A percentile compares a stretch with the other conserved stretches of the same genome.
Conservation (phyloP, 202 grass and related monocot genomes). For the Elaeis oleifera region DNA sequence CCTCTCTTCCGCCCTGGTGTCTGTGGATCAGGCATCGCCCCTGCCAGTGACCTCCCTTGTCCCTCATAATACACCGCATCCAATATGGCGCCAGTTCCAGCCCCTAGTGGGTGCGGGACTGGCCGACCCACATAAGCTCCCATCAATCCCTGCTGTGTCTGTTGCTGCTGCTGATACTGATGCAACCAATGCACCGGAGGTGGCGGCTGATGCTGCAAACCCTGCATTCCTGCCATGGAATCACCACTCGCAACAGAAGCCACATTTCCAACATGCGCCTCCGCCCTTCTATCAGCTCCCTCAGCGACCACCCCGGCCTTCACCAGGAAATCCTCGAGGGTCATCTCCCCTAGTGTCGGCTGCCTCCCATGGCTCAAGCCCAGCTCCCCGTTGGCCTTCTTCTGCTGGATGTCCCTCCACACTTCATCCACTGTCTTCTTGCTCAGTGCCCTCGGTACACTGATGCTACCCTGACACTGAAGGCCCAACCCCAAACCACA, state of each 20-base stretch:
- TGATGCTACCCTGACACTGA: slow-evolving; percentile 5
- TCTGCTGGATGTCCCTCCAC: slow-evolving; percentile 59
- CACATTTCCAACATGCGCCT: no score
- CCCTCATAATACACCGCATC: slow-evolving; percentile 50
- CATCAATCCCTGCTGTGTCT: slow-evolving; percentile 21
- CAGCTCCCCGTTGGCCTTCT: neutral
- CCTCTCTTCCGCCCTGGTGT: slow-evolving; percentile 38
- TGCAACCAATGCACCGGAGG: slow-evolving; percentile 23
- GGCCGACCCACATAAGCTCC: slow-evolving; percentile 29
- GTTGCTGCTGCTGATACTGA: slow-evolving; percentile 9
- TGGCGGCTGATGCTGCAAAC: neutral
- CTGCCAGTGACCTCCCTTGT: neutral
- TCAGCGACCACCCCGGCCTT: slow-evolving; percentile 43
- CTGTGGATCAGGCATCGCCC: slow-evolving; percentile 4
- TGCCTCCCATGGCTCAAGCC: neutral
- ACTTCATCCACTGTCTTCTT: slow-evolving; percentile 74
- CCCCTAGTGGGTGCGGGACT: slow-evolving; percentile 38
- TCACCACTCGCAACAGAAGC: no score
- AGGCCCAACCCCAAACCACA: neutral
- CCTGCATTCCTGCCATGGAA: slow-evolving; percentile 8
- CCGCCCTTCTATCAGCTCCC: slow-evolving; percentile 2
- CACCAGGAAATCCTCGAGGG: slow-evolving; percentile 74
- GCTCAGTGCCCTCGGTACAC: slow-evolving; percentile 10
- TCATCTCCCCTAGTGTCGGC: slow-evolving; percentile 52
- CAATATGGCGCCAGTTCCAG: slow-evolving; percentile 34